Conservation (phyloP, 305 asterid species). For the Fraxinus angustifolia region DNA sequence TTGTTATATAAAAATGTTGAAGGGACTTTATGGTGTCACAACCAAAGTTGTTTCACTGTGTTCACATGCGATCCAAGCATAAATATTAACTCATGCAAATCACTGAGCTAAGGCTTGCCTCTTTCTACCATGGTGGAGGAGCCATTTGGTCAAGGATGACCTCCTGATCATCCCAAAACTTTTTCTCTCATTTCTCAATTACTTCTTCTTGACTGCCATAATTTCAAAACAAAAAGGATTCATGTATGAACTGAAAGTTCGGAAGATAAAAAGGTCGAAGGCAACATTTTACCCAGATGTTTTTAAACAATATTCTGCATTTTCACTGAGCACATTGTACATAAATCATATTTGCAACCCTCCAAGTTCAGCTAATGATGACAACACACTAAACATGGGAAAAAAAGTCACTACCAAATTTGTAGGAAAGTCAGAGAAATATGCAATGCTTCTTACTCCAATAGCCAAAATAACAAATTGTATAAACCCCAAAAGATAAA, state of each 20-base stretch:
- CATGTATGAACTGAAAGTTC: background rate
- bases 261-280: background rate
- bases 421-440: background rate
- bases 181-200: background rate
- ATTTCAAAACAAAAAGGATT: background rate
- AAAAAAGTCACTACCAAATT: background rate
- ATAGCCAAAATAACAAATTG: background rate
- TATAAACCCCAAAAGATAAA: background rate
- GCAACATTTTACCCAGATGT: background rate
- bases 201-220: background rate
- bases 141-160: background rate
- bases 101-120: background rate
- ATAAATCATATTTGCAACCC: background rate
- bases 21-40: background rate
- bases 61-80: background rate
- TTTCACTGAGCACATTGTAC: background rate
- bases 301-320: background rate
- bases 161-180: background rate
- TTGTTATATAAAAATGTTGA: background rate
- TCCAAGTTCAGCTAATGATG: background rate
- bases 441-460: background rate
- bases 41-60: background rate
- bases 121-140: background rate
- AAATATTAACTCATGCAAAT: background rate
- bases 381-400: background rate